phyloP scores from a whole-genome alignment of 805 yeast genomes.

The Brettanomyces bruxellensis region DNA sequence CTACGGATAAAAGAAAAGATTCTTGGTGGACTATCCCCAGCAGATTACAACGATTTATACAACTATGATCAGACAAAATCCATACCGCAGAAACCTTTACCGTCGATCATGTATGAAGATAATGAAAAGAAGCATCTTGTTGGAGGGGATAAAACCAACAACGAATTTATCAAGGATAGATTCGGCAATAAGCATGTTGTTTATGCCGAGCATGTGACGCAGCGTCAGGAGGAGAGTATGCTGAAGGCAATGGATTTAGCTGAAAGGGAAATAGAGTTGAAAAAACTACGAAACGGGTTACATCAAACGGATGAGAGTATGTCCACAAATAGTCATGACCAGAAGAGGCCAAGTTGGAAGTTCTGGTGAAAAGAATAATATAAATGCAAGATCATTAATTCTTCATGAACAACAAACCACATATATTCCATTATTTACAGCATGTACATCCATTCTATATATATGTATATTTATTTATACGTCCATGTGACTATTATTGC shows the following conservation, averaged over 20 bases:
- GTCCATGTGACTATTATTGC: neutral
- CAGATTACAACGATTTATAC: constrained; percentile 57
- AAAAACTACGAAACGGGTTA: constrained; percentile 8
- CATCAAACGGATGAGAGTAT: neutral
- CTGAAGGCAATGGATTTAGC: constrained; percentile 39
- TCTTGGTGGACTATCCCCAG: constrained; percentile 43
- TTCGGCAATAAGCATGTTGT: constrained; percentile 51
- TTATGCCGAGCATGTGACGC: constrained; percentile 64
- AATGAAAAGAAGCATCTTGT: constrained; percentile 24
- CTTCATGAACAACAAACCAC: neutral
- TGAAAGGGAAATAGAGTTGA: constrained; percentile 21
- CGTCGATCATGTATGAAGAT: constrained; percentile 29
- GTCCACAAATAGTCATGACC: no score
- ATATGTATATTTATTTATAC: neutral
- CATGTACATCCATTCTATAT: neutral
- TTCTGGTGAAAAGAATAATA: constrained; percentile 14
- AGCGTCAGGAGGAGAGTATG: constrained; percentile 54
- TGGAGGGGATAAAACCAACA: constrained; percentile 26
- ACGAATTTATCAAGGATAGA: constrained; percentile 55
- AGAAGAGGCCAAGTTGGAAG: constrained; percentile 19
- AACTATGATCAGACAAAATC: constrained; percentile 30
- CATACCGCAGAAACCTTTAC: constrained; percentile 29
- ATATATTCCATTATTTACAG: neutral
- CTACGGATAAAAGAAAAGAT: constrained; percentile 45
- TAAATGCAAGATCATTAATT: neutral